Evolutionary conservation across 2,329 filamentous ascomycete species (phyloP), one percentile per base, ranked within the genome.

Genomic region (Colletotrichum salicis): DNA sequence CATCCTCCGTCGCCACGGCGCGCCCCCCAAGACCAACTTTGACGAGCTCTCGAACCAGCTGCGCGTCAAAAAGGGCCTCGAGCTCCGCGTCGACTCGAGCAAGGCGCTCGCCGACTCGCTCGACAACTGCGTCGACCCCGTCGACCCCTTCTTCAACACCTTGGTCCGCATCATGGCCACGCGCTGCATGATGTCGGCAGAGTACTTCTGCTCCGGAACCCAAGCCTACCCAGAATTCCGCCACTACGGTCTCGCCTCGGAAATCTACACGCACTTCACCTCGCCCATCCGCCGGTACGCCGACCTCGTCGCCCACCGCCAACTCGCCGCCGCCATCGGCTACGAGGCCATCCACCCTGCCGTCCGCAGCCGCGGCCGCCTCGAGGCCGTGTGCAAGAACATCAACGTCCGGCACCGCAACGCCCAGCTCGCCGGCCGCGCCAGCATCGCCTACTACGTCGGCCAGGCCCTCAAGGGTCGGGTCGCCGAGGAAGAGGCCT

Each of bases 191-290:
- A 97, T 97, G 87, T 96, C 94, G 65, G 96, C 96, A 73, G 96
- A 99, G 83, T 99, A 99, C 84, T 99, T 99, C 84, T 96, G 94
- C 84, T 94, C 96, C 0, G 96, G 96, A 72, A 95, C 95, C 7
- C 95, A 98, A 80, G 91, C 95, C 0, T 96, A 96, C 80, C 93
- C 94, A 0, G 96, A 98, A 80, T 99, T 97, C 88, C 91, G 94
- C 64, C 97, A 99, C 84, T 99, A 99, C 82, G 96, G 96, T 76
- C 91, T 99, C 45, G 97, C 97, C 0, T 95, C 93, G 4, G 94
- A 97, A 78, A 99, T 99, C 80, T 99, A 99, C 85, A 99, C 96
- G 2, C 96, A 99, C 82, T 99, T 99, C 84, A 99, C 96, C 0
- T 97, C 94, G 4, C 97, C 96, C 4, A 99, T 99, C 80, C 93